A percentile compares a stretch with the other conserved stretches of the same genome.
These are phyloP conservation scores for Linum lewisii DNA, from an alignment of 345 rosid species.

Conservation along the genomic window DNA sequence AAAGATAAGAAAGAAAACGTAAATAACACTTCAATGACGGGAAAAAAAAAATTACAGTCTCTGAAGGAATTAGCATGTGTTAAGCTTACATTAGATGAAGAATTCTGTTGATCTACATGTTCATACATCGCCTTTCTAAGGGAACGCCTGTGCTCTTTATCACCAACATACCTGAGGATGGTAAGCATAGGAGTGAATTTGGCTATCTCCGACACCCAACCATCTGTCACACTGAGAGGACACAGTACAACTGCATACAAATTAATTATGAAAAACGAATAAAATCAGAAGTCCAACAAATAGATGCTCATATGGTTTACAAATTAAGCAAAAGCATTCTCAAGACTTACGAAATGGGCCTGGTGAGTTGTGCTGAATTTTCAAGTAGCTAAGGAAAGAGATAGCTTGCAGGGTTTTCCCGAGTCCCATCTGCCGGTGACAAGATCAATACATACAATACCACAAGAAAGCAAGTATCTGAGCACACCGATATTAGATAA, in stretches of 20 bases:
- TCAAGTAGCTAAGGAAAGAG: conserved; percentile 68
- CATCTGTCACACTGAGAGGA: conserved; percentile 80
- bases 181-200: conserved; percentile 56
- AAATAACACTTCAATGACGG: not conserved
- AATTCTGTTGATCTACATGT: conserved; percentile 28
- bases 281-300: conserved; percentile 3
- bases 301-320: not conserved
- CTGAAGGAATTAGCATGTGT: conserved; percentile 4
- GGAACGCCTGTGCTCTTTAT: conserved; percentile 45
- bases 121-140: conserved; percentile 42
- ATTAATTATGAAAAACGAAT: not conserved
- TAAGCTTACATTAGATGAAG: conserved; percentile 38
- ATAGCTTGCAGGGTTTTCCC: conserved; percentile 90
- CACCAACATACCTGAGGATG: conserved; percentile 72
- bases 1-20: conserved; percentile 17
- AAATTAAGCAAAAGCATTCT: conserved; percentile 13
- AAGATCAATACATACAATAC: conserved; percentile 2
- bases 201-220: conserved; percentile 68
- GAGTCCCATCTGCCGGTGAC: conserved; percentile 65
- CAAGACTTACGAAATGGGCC: conserved; percentile 69
- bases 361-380: conserved; percentile 30
- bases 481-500: not conserved
- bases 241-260: conserved; percentile 59
- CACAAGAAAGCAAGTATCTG: not conserved
- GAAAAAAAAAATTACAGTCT: not conserved